These are phyloP conservation scores for Penicillium egyptiacum DNA, from an alignment of 495 filamentous ascomycete genomes.

Conservation along the genomic window DNA sequence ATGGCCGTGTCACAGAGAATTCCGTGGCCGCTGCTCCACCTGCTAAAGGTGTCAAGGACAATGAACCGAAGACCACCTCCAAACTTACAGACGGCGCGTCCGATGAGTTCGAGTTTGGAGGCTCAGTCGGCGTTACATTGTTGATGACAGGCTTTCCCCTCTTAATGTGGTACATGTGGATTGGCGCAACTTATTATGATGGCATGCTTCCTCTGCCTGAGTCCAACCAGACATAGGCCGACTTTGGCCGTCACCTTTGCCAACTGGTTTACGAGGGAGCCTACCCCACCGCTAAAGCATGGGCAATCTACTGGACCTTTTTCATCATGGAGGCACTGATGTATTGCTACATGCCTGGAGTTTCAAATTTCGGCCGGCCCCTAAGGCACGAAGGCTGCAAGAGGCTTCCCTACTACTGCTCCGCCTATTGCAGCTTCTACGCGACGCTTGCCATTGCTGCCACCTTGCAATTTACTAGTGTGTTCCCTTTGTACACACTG, in stretches of 20 bases:
- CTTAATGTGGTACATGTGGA: conserved; percentile 98
- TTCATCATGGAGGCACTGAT: conserved; percentile 69
- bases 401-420: conserved; percentile 86
- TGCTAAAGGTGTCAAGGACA: neutral
- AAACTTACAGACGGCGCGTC: conserved; percentile 10
- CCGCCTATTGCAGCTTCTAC: conserved; percentile 77
- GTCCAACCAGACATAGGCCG: conserved; percentile 54
- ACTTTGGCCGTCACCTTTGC: conserved; percentile 65
- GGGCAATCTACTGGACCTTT: conserved; percentile 86
- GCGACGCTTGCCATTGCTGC: conserved; percentile 66
- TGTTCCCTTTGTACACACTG: conserved; percentile 82
- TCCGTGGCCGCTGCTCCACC: no score
- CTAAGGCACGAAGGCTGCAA: conserved; percentile 72
- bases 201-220: conserved; percentile 70
- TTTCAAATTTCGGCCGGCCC: conserved; percentile 76
- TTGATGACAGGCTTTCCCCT: conserved; percentile 88
- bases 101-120: conserved; percentile 78
- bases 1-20: no score
- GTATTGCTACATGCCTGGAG: conserved; percentile 78
- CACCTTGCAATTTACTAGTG: conserved; percentile 66
- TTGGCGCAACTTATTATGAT: conserved; percentile 85
- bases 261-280: conserved; percentile 72
- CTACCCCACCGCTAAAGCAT: conserved; percentile 71
- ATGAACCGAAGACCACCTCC: neutral
- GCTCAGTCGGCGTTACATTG: conserved; percentile 64